Evolutionary conservation across 108 stramenopile genomes (phyloP).

Genomic region (Seminavis robusta): DNA sequence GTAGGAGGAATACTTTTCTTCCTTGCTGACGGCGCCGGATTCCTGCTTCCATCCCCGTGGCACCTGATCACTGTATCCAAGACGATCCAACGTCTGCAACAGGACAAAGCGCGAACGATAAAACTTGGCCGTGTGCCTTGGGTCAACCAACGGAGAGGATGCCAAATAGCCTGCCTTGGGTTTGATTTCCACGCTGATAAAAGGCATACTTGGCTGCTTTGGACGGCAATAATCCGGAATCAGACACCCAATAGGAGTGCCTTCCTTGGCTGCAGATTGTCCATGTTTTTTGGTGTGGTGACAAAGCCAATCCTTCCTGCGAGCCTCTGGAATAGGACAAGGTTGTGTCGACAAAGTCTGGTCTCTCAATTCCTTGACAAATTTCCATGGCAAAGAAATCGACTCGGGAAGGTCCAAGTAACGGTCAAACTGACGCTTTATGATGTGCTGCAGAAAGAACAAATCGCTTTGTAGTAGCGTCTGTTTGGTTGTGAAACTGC

Average conservation of each 20-base stretch:
- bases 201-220: background rate
- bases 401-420: constrained; percentile 25
- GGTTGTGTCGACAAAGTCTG: constrained; percentile 19
- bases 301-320: background rate
- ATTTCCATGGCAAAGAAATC: constrained; percentile 12
- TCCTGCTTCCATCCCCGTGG: constrained; percentile 13
- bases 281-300: background rate
- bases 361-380: constrained; percentile 16
- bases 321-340: constrained; percentile 15
- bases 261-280: too few species aligned
- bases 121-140: constrained; percentile 53
- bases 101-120: constrained; percentile 34
- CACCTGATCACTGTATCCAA: too few species aligned
- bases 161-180: constrained; percentile 75
- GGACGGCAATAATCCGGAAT: constrained; percentile 30
- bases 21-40: background rate
- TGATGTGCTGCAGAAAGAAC: constrained; percentile 10
- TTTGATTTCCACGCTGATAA: constrained; percentile 53
- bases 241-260: constrained; percentile 24
- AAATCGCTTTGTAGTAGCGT: background rate
- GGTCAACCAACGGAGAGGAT: constrained; percentile 61
- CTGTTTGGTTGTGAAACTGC: too few species aligned
- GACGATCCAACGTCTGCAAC: constrained; percentile 47
- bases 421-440: too few species aligned
- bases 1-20: too few species aligned